A percentile compares a stretch with the other conserved stretches of the same genome.
Conservation (phyloP, 163 green algal genomes). For the Scenedesmus sp. region DNA sequence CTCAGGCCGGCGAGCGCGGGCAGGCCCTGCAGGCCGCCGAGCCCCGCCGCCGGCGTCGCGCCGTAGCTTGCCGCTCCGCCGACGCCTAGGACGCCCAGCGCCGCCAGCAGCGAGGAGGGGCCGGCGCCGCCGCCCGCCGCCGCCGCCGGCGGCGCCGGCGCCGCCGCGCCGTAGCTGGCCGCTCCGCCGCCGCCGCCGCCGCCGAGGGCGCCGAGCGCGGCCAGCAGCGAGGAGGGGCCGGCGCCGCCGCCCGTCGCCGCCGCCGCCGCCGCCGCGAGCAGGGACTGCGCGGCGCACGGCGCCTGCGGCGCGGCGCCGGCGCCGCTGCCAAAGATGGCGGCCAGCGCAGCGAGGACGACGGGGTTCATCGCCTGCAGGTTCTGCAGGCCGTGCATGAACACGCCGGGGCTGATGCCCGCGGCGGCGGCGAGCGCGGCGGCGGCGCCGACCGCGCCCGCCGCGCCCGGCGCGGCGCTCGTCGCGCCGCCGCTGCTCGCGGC, state of each 20-base stretch:
- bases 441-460: not conserved
- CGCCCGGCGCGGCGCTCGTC: not conserved
- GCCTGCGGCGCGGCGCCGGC: not conserved
- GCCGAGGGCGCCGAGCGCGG: not conserved
- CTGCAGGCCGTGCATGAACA: not conserved
- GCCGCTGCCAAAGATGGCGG: constrained; percentile 13
- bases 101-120: not conserved
- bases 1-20: not conserved
- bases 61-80: not conserved
- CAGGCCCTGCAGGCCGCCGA: constrained; percentile 20
- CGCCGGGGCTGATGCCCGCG: not conserved
- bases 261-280: not conserved
- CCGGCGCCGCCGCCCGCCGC: not conserved
- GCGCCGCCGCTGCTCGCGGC: not conserved
- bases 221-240: not conserved
- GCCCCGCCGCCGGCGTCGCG: constrained; percentile 16
- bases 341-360: constrained; percentile 8
- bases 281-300: too few relatives aligned
- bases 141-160: not conserved
- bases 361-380: constrained; percentile 3
- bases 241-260: not conserved
- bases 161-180: not conserved
- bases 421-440: constrained; percentile 4
- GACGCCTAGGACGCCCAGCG: not conserved
- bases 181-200: constrained; percentile 10